A percentile compares a stretch with the other conserved stretches of the same genome.
phyloP scores from a whole-genome alignment of 1,284 basidiomycete species.

The Cryptococcus sp. region DNA sequence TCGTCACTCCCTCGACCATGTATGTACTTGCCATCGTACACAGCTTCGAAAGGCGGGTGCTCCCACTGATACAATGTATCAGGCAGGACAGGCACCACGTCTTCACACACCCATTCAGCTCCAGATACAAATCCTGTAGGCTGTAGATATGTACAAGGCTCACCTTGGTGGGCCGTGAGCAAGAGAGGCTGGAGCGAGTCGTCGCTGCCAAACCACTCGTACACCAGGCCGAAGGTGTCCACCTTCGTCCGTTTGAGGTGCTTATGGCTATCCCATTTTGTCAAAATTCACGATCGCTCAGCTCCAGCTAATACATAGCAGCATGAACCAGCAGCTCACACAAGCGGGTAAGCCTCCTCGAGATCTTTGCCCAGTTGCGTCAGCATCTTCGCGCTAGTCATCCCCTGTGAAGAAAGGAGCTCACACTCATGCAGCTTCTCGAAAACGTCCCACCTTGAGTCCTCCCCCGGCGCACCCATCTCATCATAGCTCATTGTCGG shows the following conservation, averaged over 20 bases:
- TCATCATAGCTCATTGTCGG: slow-evolving; percentile 49
- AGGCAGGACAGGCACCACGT: slow-evolving; percentile 60
- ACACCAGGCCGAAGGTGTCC: slow-evolving; percentile 65
- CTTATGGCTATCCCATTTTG: slow-evolving; percentile 51
- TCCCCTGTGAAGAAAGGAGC: slow-evolving; percentile 5
- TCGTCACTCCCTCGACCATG: slow-evolving; percentile 64
- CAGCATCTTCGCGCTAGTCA: not conserved
- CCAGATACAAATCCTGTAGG: not conserved
- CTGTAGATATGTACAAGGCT: slow-evolving; percentile 1
- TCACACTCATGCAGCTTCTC: slow-evolving; percentile 42
- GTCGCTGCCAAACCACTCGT: slow-evolving; percentile 61
- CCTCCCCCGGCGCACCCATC: slow-evolving; percentile 44
- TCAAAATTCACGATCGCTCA: not conserved
- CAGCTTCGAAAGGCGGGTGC: slow-evolving; percentile 62
- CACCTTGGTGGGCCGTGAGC: slow-evolving; percentile 64
- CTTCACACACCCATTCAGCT: slow-evolving; percentile 34
- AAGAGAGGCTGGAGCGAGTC: slow-evolving; percentile 60
- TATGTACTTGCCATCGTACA: slow-evolving; percentile 59
- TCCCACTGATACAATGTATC: slow-evolving; percentile 58
- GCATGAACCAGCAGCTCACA: slow-evolving; percentile 22
- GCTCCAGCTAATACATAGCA: not conserved
- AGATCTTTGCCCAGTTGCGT: slow-evolving; percentile 27
- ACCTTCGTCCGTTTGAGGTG: slow-evolving; percentile 58
- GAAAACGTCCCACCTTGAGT: slow-evolving; percentile 47
- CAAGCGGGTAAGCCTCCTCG: slow-evolving; percentile 41